phyloP scores from a whole-genome alignment of 495 filamentous ascomycete genomes.

The Neurospora intermedia region DNA sequence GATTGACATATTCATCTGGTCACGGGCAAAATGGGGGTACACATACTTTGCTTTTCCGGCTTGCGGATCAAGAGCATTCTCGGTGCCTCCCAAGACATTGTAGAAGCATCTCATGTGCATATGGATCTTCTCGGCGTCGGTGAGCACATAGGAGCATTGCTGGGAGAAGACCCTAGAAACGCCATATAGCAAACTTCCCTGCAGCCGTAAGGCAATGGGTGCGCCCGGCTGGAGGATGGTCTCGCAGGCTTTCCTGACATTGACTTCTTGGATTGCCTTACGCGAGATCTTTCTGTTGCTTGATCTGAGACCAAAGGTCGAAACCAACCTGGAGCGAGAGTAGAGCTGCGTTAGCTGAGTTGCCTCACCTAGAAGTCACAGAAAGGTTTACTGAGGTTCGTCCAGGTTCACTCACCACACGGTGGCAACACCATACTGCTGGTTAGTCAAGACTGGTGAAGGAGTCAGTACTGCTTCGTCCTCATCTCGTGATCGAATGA shows the following conservation, averaged over 20 bases:
- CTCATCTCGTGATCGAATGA: not conserved
- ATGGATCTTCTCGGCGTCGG: slow-evolving; percentile 68
- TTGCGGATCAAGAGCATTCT: slow-evolving; percentile 52
- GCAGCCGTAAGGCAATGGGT: slow-evolving; percentile 84
- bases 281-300: slow-evolving; percentile 63
- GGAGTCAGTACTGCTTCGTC: slow-evolving; percentile 6
- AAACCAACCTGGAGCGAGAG: slow-evolving; percentile 59
- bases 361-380: not conserved
- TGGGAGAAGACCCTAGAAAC: slow-evolving; percentile 75
- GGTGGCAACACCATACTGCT: slow-evolving; percentile 84
- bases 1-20: not conserved
- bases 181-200: slow-evolving; percentile 82
- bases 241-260: slow-evolving; percentile 75
- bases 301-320: slow-evolving; percentile 64
- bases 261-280: slow-evolving; percentile 82
- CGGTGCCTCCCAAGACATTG: slow-evolving; percentile 25
- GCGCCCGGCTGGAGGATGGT: slow-evolving; percentile 76
- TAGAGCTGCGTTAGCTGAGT: not conserved
- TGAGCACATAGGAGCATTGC: slow-evolving; percentile 76
- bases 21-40: not conserved
- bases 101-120: slow-evolving; percentile 58
- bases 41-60: slow-evolving; percentile 64
- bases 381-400: not conserved
- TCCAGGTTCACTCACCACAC: slow-evolving; percentile 58
- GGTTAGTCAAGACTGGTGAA: slow-evolving; percentile 66